A percentile compares a stretch with the other conserved stretches of the same genome.
These are phyloP conservation scores for Aspergillus ruber DNA, from an alignment of 2,329 filamentous ascomycete species.

Conservation along the genomic window DNA sequence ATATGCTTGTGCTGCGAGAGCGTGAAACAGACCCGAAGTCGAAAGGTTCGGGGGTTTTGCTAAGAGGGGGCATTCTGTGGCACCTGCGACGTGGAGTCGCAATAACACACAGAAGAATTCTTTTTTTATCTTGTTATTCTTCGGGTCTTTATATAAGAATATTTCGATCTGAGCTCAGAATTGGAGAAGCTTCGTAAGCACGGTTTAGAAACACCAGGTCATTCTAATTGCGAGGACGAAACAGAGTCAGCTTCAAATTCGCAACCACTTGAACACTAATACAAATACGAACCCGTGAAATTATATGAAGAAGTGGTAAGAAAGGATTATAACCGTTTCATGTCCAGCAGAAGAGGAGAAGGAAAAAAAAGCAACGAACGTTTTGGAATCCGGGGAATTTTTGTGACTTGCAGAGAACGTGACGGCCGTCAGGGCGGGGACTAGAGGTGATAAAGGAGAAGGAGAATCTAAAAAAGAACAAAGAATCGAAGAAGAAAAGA, in stretches of 20 bases:
- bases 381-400: background rate
- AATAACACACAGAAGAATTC: background rate
- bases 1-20: conserved; percentile 36
- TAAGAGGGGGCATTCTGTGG: conserved; percentile 22
- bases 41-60: conserved; percentile 23
- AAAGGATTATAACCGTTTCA: background rate
- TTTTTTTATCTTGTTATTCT: background rate
- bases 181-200: background rate
- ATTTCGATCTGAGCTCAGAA: background rate
- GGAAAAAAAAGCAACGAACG: background rate
- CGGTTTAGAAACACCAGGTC: background rate
- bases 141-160: background rate
- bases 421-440: background rate
- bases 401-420: background rate
- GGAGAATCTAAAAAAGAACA: background rate
- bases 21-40: conserved; percentile 25
- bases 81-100: background rate
- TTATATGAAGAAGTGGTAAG: background rate
- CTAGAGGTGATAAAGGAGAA: background rate
- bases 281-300: conserved; percentile 9
- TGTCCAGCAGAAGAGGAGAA: conserved; percentile 2
- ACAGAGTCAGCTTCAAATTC: conserved; percentile 1
- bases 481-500: background rate
- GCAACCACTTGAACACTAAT: no score
- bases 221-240: conserved; percentile 2